Conservation (phyloP, 441 rosid genomes). For the Brassica hybrid region DNA sequence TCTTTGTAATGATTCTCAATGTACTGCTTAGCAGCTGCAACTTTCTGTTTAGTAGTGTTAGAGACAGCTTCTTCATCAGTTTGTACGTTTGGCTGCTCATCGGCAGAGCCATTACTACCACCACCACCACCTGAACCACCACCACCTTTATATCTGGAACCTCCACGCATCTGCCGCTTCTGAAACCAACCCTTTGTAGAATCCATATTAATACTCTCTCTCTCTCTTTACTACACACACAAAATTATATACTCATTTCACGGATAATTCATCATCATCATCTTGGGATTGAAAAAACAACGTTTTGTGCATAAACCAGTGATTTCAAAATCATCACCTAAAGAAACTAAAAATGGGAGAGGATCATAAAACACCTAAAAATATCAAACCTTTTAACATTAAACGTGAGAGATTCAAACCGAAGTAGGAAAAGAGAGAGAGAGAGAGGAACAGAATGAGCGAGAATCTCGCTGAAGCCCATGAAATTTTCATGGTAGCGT, state of each 20-base stretch:
- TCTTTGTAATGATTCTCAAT: conserved; percentile 97
- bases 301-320: too few relatives aligned
- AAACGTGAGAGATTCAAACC: conserved; percentile 6
- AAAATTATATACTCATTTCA: neutral
- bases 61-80: conserved; percentile 70
- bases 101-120: conserved; percentile 36
- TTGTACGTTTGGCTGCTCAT: conserved; percentile 6
- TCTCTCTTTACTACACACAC: neutral
- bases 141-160: conserved; percentile 41
- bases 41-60: conserved; percentile 81
- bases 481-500: conserved; percentile 11
- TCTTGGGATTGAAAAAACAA: too few relatives aligned
- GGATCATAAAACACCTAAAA: neutral
- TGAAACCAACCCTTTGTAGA: conserved; percentile 92
- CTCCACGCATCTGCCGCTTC: conserved; percentile 64
- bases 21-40: conserved; percentile 88
- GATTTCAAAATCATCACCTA: neutral
- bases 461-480: conserved; percentile 38
- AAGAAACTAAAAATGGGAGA: neutral
- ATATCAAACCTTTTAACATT: neutral
- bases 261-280: conserved; percentile 1
- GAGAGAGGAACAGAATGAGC: conserved; percentile 33
- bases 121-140: conserved; percentile 41
- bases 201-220: conserved; percentile 51
- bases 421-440: neutral